These are phyloP conservation scores for Fusarium abutilonis DNA, from an alignment of 2,329 filamentous ascomycete genomes.

Conservation along the genomic window DNA sequence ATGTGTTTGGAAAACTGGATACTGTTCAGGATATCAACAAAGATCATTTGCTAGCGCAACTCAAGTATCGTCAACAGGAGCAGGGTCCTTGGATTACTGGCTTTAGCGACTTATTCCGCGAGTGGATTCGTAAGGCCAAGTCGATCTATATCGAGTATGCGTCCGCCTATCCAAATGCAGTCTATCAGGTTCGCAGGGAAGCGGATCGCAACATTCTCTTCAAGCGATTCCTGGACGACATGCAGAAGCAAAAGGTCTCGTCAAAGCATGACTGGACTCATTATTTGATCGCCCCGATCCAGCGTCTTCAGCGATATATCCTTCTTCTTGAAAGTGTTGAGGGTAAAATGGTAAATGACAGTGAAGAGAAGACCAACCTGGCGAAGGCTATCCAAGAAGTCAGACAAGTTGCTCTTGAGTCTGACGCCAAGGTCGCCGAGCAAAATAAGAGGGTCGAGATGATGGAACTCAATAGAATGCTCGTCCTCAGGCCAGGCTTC, in stretches of 20 bases:
- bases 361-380: constrained; percentile 88
- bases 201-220: constrained; percentile 86
- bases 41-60: constrained; percentile 87
- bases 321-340: constrained; percentile 84
- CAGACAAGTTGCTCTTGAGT: constrained; percentile 86
- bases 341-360: constrained; percentile 83
- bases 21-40: constrained; percentile 90
- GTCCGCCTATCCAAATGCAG: constrained; percentile 83
- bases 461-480: constrained; percentile 82
- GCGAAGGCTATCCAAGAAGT: constrained; percentile 90
- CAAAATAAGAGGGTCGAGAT: constrained; percentile 91
- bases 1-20: constrained; percentile 92
- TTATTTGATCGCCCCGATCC: constrained; percentile 92
- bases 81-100: constrained; percentile 94
- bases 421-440: constrained; percentile 90
- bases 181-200: constrained; percentile 85
- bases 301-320: constrained; percentile 88
- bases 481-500: constrained; percentile 88
- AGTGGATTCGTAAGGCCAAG: constrained; percentile 97
- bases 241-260: constrained; percentile 79
- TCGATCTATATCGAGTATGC: constrained; percentile 92
- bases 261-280: constrained; percentile 92
- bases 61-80: constrained; percentile 96
- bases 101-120: constrained; percentile 96
- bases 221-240: constrained; percentile 83